Conservation (phyloP, 2,329 filamentous ascomycete genomes). For the Exophiala viscosa region DNA sequence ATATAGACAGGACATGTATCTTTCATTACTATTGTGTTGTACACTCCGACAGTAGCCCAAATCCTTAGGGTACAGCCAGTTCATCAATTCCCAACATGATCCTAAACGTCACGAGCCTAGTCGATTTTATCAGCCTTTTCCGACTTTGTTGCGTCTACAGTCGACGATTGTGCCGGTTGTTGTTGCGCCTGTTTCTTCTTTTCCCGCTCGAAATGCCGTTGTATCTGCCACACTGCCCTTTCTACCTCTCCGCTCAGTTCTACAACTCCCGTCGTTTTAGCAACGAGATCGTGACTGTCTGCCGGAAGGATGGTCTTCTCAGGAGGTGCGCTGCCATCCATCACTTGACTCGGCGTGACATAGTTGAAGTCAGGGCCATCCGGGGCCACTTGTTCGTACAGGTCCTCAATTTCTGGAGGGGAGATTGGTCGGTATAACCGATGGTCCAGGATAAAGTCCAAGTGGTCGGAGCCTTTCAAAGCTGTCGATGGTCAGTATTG, state of each 20-base stretch:
- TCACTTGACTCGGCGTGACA: slow-evolving; percentile 34
- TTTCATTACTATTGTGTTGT: too few species aligned
- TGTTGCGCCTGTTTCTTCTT: neutral
- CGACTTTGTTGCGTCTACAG: neutral
- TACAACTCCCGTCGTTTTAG: slow-evolving; percentile 62
- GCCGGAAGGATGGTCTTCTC: slow-evolving; percentile 45
- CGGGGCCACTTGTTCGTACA: slow-evolving; percentile 58
- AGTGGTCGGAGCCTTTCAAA: slow-evolving; percentile 74
- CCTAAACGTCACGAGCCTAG: neutral
- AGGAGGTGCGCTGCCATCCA: slow-evolving; percentile 34
- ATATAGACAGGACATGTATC: too few species aligned
- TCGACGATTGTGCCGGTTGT: neutral
- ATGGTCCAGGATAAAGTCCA: slow-evolving; percentile 75
- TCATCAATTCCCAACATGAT: too few species aligned
- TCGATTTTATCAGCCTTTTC: slow-evolving; percentile 1
- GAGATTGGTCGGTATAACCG: slow-evolving; percentile 65
- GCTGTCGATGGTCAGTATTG: slow-evolving; percentile 45
- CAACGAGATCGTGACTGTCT: slow-evolving; percentile 55
- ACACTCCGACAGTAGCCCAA: too few species aligned
- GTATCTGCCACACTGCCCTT: slow-evolving; percentile 71
- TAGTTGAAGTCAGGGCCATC: slow-evolving; percentile 33
- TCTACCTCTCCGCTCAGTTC: slow-evolving; percentile 70
- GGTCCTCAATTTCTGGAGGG: slow-evolving; percentile 65
- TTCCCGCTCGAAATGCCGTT: slow-evolving; percentile 33
- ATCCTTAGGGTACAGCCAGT: too few species aligned